phyloP scores from a whole-genome alignment of 441 rosid genomes.

The Brassica balearica region DNA sequence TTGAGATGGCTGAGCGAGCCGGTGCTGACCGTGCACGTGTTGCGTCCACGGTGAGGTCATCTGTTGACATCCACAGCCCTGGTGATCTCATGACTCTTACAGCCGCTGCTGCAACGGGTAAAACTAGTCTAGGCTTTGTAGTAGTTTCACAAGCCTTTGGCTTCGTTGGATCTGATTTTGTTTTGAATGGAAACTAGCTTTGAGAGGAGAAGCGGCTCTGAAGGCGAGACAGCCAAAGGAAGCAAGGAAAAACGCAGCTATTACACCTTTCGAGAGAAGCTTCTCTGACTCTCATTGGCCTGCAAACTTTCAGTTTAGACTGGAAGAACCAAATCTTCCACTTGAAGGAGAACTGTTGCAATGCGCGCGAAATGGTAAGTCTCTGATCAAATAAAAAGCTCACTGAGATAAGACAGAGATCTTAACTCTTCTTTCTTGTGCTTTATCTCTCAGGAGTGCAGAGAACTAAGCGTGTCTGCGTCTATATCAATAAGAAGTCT shows the following conservation, averaged over 20 bases:
- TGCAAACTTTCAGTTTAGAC: slow-evolving; percentile 48
- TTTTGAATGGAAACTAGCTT: slow-evolving; percentile 50
- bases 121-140: neutral
- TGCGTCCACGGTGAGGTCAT: slow-evolving; percentile 76
- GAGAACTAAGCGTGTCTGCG: slow-evolving; percentile 66
- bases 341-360: slow-evolving; percentile 81
- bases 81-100: slow-evolving; percentile 95
- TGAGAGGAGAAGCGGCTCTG: slow-evolving; percentile 94
- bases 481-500: slow-evolving; percentile 77
- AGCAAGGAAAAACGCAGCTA: slow-evolving; percentile 82
- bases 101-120: slow-evolving; percentile 97
- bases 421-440: slow-evolving; percentile 24
- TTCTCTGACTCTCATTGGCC: slow-evolving; percentile 59
- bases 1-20: slow-evolving; percentile 79
- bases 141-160: slow-evolving; percentile 12
- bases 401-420: slow-evolving; percentile 21
- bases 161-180: slow-evolving; percentile 24
- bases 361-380: slow-evolving; percentile 72
- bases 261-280: slow-evolving; percentile 78
- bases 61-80: slow-evolving; percentile 73
- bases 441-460: slow-evolving; percentile 60
- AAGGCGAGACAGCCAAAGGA: slow-evolving; percentile 83
- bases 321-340: slow-evolving; percentile 58
- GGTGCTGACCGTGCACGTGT: slow-evolving; percentile 86
- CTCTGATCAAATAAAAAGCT: slow-evolving; percentile 2